Conservation (phyloP, 768 basidiomycete genomes). For the Pleurotus salmoneostramineus region DNA sequence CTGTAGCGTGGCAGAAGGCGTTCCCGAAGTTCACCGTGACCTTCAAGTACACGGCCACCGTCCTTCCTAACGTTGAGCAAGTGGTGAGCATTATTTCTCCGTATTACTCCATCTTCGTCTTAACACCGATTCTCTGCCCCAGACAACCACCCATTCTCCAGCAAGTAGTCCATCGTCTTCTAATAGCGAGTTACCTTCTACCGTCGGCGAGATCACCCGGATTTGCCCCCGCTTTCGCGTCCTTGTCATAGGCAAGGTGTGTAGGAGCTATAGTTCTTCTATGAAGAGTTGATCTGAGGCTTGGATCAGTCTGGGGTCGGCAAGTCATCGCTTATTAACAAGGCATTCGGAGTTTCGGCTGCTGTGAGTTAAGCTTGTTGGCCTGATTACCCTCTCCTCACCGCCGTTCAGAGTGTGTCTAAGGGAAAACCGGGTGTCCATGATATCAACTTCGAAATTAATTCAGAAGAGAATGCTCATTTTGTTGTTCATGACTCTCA, state of each 20-base stretch:
- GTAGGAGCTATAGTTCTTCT: not conserved
- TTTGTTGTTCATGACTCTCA: constrained; percentile 26
- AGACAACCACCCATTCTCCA: not conserved
- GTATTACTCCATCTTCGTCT: not conserved
- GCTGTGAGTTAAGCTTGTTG: constrained; percentile 12
- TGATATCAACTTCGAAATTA: constrained; percentile 23
- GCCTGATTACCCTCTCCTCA: not conserved
- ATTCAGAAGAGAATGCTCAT: constrained; percentile 18
- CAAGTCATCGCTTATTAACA: constrained; percentile 24
- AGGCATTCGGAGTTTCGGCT: constrained; percentile 20
- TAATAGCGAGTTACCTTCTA: not conserved
- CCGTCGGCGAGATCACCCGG: constrained; percentile 1
- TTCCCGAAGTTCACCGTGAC: not conserved
- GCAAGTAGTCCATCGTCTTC: not conserved
- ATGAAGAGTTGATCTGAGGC: not conserved
- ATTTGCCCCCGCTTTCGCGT: constrained; percentile 18
- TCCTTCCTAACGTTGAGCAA: not conserved
- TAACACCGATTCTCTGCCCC: not conserved
- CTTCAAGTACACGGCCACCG: not conserved
- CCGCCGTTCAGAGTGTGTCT: constrained; percentile 13
- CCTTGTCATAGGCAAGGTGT: constrained; percentile 23
- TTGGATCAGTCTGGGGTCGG: constrained; percentile 21
- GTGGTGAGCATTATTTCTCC: not conserved
- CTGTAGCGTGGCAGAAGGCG: not conserved
- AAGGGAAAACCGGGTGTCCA: constrained; percentile 16